phyloP scores from a whole-genome alignment of 2,329 filamentous ascomycete species.

The Ilyonectria mors-panacis region DNA sequence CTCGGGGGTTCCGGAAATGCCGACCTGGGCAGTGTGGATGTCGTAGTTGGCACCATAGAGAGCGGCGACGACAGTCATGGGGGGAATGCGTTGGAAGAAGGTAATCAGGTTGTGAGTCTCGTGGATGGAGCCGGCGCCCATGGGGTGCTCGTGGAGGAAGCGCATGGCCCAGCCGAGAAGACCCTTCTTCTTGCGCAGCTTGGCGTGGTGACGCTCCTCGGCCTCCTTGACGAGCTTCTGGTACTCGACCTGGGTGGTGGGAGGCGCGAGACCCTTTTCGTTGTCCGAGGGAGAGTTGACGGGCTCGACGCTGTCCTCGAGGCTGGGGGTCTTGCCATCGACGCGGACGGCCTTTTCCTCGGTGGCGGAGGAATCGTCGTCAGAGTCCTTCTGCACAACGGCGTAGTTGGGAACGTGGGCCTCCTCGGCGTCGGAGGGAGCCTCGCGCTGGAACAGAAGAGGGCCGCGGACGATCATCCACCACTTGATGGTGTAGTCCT shows the following conservation, averaged over 20 bases:
- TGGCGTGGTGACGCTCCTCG: slow-evolving; percentile 72
- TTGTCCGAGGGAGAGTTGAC: slow-evolving; percentile 45
- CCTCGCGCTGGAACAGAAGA: slow-evolving; percentile 72
- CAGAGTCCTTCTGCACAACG: slow-evolving; percentile 75
- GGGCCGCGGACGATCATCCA: slow-evolving; percentile 76
- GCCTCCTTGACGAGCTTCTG: slow-evolving; percentile 72
- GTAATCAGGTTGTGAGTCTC: slow-evolving; percentile 79
- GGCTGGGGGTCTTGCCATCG: slow-evolving; percentile 58
- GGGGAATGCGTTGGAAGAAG: slow-evolving; percentile 76
- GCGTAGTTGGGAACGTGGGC: slow-evolving; percentile 82
- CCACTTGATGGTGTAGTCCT: slow-evolving; percentile 75
- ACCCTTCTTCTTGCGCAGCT: slow-evolving; percentile 73
- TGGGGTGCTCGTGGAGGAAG: slow-evolving; percentile 79
- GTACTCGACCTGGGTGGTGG: slow-evolving; percentile 68
- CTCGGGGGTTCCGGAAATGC: slow-evolving; percentile 80
- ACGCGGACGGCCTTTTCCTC: slow-evolving; percentile 28
- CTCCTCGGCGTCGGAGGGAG: slow-evolving; percentile 65
- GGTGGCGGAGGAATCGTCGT: slow-evolving; percentile 58
- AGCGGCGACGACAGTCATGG: slow-evolving; percentile 72
- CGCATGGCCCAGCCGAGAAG: slow-evolving; percentile 90
- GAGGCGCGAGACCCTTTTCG: slow-evolving; percentile 61
- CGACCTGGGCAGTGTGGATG: slow-evolving; percentile 82
- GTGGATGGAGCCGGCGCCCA: slow-evolving; percentile 81
- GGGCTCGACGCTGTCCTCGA: slow-evolving; percentile 36
- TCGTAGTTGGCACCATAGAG: slow-evolving; percentile 87